Conservation (phyloP, 176 grass and related monocot species). For the Tillandsia leiboldiana region DNA sequence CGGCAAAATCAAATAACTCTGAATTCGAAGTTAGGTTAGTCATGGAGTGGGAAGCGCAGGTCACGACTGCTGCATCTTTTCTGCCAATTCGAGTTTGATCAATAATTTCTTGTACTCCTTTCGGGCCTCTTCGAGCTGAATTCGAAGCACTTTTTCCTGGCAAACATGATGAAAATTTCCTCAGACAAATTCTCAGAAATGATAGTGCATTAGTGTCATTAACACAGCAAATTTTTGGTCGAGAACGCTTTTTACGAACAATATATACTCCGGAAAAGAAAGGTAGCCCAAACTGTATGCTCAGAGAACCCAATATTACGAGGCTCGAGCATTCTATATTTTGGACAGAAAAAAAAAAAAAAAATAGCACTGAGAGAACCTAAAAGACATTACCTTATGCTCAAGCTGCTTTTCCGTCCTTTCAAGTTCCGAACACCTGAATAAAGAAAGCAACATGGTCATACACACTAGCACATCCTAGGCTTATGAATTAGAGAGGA, state of each 20-base stretch:
- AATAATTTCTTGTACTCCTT: slow-evolving; percentile 58
- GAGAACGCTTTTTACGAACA: too few species aligned
- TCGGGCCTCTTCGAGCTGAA: slow-evolving; percentile 45
- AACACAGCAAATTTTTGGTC: neutral
- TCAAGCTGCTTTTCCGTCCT: slow-evolving; percentile 52
- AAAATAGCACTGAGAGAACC: neutral
- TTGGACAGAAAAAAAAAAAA: neutral
- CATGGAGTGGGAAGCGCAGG: neutral
- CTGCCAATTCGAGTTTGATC: slow-evolving; percentile 34
- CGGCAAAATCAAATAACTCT: neutral
- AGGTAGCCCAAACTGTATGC: too few species aligned
- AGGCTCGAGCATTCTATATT: neutral
- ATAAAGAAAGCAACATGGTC: slow-evolving; percentile 13
- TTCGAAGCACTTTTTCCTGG: slow-evolving; percentile 67
- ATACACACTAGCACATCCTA: neutral
- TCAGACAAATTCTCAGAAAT: slow-evolving; percentile 13
- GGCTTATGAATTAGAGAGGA: neutral
- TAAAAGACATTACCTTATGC: slow-evolving; percentile 40
- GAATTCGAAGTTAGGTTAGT: neutral
- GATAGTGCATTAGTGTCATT: neutral
- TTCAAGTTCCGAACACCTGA: slow-evolving; percentile 44
- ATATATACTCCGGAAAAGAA: too few species aligned
- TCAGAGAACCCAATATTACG: too few species aligned
- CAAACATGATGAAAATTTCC: slow-evolving; percentile 22
- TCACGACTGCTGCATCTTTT: slow-evolving; percentile 48